Conservation (phyloP, 805 yeast species). For the Starmerella etchellsii region DNA sequence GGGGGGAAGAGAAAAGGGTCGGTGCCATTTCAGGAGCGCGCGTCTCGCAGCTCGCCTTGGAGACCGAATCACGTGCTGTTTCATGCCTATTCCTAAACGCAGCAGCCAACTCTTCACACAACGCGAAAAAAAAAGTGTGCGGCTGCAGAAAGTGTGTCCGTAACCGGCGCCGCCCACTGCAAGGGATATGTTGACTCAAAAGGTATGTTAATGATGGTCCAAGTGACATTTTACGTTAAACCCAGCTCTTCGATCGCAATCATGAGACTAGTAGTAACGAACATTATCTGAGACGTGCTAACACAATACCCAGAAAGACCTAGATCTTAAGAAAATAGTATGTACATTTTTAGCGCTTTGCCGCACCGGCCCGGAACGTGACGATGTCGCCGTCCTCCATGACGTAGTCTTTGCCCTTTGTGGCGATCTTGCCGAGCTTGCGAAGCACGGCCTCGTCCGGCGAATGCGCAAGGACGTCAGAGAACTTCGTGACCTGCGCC, state of each 20-base stretch:
- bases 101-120: too few species aligned
- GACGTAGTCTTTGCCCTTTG: slow-evolving; percentile 63
- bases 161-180: too few species aligned
- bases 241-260: slow-evolving; percentile 29
- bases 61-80: too few species aligned
- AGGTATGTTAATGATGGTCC: slow-evolving; percentile 22
- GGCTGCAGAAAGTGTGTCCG: too few species aligned
- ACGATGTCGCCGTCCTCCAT: slow-evolving; percentile 79
- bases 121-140: too few species aligned
- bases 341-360: slow-evolving; percentile 4
- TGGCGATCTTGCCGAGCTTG: slow-evolving; percentile 45
- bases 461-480: slow-evolving; percentile 39
- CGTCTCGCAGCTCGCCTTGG: too few species aligned
- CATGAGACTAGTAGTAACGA: slow-evolving; percentile 21
- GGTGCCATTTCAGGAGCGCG: too few species aligned
- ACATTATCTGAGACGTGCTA: slow-evolving; percentile 22
- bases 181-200: too few species aligned
- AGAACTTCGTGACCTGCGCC: slow-evolving; percentile 60
- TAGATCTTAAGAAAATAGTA: background rate
- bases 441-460: slow-evolving; percentile 43
- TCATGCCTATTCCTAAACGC: too few species aligned
- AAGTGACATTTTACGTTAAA: slow-evolving; percentile 20
- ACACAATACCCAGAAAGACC: slow-evolving; percentile 8
- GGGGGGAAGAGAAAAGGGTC: too few species aligned
- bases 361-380: slow-evolving; percentile 41